These are phyloP conservation scores for Cladochytrium replicatum DNA, from an alignment of 192 early-diverging fungal species.

Conservation along the genomic window DNA sequence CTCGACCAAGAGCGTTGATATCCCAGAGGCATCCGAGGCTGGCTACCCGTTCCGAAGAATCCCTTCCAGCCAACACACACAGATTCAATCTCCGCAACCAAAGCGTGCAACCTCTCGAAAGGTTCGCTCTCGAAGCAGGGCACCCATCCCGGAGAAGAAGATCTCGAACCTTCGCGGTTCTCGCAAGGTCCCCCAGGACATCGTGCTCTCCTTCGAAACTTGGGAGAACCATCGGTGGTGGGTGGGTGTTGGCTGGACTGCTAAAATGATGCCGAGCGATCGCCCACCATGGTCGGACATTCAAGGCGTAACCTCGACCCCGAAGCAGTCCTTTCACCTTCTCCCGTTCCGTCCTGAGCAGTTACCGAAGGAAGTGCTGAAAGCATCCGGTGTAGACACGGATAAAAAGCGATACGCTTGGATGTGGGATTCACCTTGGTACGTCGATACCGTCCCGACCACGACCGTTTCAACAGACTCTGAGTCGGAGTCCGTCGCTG, in stretches of 20 bases:
- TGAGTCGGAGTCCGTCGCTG: no score
- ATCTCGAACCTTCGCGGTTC: no score
- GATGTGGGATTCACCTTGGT: constrained; percentile 35
- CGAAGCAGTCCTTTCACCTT: constrained; percentile 13
- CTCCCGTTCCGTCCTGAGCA: constrained; percentile 7
- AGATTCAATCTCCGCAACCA: no score
- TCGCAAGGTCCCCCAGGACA: constrained; percentile 9
- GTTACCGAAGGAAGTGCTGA: constrained; percentile 27
- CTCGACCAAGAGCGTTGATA: no score
- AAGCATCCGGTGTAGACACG: no score
- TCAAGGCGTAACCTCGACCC: constrained; percentile 22
- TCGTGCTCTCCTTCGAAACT: constrained; percentile 15
- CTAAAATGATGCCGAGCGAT: constrained; percentile 42
- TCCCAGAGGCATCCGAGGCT: no score
- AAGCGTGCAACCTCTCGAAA: no score
- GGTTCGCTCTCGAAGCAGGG: no score
- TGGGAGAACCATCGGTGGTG: constrained; percentile 62
- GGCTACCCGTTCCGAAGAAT: no score
- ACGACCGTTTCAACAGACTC: no score
- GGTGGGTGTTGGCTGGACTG: constrained; percentile 52
- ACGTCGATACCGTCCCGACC: constrained; percentile 22
- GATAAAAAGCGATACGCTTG: constrained; percentile 31
- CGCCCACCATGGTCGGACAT: constrained; percentile 50
- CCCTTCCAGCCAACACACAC: no score
- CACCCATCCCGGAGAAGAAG: no score